These are phyloP conservation scores for Podila clonocystis DNA, from an alignment of 192 early-diverging fungal species.

Conservation along the genomic window DNA sequence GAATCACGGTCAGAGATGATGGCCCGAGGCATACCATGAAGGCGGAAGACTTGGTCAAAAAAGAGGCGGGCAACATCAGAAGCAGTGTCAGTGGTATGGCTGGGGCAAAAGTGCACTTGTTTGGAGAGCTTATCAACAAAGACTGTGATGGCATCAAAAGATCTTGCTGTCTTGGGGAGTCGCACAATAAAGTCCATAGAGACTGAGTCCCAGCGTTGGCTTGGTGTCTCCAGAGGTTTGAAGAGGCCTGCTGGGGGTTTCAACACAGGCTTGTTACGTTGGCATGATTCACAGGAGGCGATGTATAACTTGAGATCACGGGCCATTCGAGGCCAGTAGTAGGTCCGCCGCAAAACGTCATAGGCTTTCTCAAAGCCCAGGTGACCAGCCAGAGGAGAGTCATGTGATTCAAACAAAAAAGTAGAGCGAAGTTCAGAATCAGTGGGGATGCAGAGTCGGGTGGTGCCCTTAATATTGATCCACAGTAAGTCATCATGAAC, in stretches of 20 bases:
- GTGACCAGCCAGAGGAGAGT: constrained; percentile 33
- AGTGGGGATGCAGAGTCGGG: not conserved
- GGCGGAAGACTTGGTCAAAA: constrained; percentile 30
- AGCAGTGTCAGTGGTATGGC: constrained; percentile 6
- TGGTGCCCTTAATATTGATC: not conserved
- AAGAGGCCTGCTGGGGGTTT: constrained; percentile 9
- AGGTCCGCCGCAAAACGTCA: not conserved
- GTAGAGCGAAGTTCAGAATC: not conserved
- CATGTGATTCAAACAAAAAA: constrained; percentile 22
- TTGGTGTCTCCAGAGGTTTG: not conserved
- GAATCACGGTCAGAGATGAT: constrained; percentile 61
- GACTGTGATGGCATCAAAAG: constrained; percentile 52
- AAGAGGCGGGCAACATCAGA: constrained; percentile 9
- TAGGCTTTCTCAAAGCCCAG: constrained; percentile 38
- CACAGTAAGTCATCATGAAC: constrained; percentile 4
- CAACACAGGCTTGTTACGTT: constrained; percentile 23
- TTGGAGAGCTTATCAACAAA: constrained; percentile 60
- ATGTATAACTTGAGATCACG: constrained; percentile 13
- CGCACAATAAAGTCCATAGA: constrained; percentile 52
- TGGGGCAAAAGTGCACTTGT: constrained; percentile 34
- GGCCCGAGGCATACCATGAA: constrained; percentile 49
- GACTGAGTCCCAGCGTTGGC: constrained; percentile 43
- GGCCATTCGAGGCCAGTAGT: constrained; percentile 17
- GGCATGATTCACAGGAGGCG: constrained; percentile 21
- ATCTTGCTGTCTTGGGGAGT: constrained; percentile 16